Base-by-base conservation (phyloP, 495 filamentous ascomycete species). In the Alectoria sarmentosa region DNA sequence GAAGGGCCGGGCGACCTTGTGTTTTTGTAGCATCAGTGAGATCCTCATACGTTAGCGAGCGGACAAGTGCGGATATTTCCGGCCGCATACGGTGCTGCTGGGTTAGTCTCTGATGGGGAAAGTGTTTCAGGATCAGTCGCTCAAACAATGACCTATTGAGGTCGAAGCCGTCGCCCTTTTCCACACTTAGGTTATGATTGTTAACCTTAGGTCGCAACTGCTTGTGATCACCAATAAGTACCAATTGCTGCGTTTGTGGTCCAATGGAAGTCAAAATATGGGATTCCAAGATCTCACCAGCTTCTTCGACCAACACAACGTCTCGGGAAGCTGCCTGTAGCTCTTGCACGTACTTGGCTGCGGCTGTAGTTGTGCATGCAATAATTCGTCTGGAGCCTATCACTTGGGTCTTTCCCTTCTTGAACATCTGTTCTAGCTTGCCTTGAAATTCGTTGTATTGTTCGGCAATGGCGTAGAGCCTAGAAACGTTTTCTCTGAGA, bases 191-290 rank as follows among this genome's bases (percentile, higher is more conserved):
- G 8, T 71, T 74, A 66, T 87, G 87, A 62, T 84, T 86, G 65
- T 86, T 84, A 42, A 86, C 78, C 63, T 89, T 89, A 0, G 90
- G 90, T 6, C 89, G 80, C 5, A 94, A 78, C 63, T 94, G 90
- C 66, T 86, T 80, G 67, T 92, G 88, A 66, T 94, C 90, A 4
- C 90, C 90, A 42, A 92, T 92, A 15, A 92, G 72, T 11, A 90
- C 77, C 4, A 90, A 68, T 39, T 92, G 87, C 67, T 90, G 82
- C 15, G 86, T 87, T 0, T 79, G 72, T 0, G 82, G 72, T 0
- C 75, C 71, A 34, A 94, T 68, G 0, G 88, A 83, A 0, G 88
- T 86, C 0, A 92, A 71, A 42, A 91, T 77, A 68, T 92, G 86
- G 30, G 78, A 82, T 69, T 94, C 90, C 2, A 92, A 72, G 32